A percentile compares a stretch with the other conserved stretches of the same genome.
These are phyloP conservation scores for Pythium rishiriense DNA, from an alignment of 352 stramenopile genomes.

Conservation along the genomic window DNA sequence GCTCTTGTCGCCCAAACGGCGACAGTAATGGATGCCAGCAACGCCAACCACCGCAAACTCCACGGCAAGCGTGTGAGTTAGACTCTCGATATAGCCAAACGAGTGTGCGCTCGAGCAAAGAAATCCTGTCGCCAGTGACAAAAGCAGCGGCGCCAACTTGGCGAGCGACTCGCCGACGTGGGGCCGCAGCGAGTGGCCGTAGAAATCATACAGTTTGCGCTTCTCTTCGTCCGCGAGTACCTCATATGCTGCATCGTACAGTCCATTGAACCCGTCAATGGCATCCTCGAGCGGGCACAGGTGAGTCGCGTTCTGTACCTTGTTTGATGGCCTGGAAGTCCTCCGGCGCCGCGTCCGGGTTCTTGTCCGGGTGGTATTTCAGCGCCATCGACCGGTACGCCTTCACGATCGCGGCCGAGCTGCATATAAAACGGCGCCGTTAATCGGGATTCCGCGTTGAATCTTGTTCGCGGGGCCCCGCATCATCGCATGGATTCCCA, in stretches of 20 bases:
- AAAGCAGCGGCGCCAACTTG: constrained; percentile 61
- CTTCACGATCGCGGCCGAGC: constrained; percentile 92
- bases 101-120: constrained; percentile 42
- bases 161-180: constrained; percentile 62
- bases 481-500: neutral
- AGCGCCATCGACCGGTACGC: constrained; percentile 94
- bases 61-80: constrained; percentile 29
- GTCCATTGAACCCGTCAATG: neutral
- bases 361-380: constrained; percentile 97
- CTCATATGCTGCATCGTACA: constrained; percentile 50
- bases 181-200: constrained; percentile 60
- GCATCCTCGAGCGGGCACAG: neutral
- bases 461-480: neutral
- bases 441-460: neutral
- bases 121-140: constrained; percentile 61
- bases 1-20: constrained; percentile 13
- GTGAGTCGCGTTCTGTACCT: constrained; percentile 22
- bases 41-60: constrained; percentile 58
- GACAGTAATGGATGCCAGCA: constrained; percentile 65
- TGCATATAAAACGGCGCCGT: constrained; percentile 35
- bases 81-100: constrained; percentile 35
- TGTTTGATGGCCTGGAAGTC: constrained; percentile 87
- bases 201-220: constrained; percentile 73
- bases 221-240: constrained; percentile 77
- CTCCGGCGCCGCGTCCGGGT: constrained; percentile 83